Evolutionary conservation across 768 basidiomycete species (phyloP), one percentile per base, ranked within the genome.

Genomic region (Guyanaporus albipodus): DNA sequence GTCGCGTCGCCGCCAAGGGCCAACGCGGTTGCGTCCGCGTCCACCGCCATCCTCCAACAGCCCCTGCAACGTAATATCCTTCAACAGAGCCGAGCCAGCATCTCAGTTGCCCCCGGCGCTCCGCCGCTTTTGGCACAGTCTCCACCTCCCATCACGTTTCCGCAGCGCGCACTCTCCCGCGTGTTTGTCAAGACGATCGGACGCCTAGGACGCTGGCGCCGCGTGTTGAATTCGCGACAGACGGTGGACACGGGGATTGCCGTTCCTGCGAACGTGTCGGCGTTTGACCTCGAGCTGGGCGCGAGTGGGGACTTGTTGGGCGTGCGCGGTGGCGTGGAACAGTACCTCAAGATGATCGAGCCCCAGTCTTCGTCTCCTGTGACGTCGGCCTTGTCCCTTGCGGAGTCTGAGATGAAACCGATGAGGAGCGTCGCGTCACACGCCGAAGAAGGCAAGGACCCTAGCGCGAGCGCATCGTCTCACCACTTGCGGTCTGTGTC

Each of bases 101-200:
- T 61, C 34, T 63, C 68, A 2, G 53, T 66, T 15, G 26, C 64
- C 3, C 53, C 59, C 0, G 51, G 62, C 5, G 45, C 48, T 4
- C 46, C 56, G 10, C 56, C 59, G 0, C 33, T 47, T 8, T 11
- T 49, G 4, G 29, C 56, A 0, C 69, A 74, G 35, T 71, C 72
- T 9, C 62, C 76, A 7, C 66, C 72, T 2, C 44, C 58, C 0
- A 58, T 64, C n/a, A 58, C 74, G 7, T 67, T 81, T 11, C 77
- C 82, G 1, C 80, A 85, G 43, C 80, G 74, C 56, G 73, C 82
- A 0, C 70, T 92, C 14, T 88, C 87, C 0, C 77, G 88, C 1
- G 87, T 78, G 10, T 78, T 93, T 38, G 83, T 87, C 43, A 85
- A 82, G 66, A 91, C 91, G 3, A 82, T 92, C 23, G 88, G 91